These are phyloP conservation scores for Tetrapyrgos nigripes DNA, from an alignment of 1,284 basidiomycete species.

Conservation along the genomic window DNA sequence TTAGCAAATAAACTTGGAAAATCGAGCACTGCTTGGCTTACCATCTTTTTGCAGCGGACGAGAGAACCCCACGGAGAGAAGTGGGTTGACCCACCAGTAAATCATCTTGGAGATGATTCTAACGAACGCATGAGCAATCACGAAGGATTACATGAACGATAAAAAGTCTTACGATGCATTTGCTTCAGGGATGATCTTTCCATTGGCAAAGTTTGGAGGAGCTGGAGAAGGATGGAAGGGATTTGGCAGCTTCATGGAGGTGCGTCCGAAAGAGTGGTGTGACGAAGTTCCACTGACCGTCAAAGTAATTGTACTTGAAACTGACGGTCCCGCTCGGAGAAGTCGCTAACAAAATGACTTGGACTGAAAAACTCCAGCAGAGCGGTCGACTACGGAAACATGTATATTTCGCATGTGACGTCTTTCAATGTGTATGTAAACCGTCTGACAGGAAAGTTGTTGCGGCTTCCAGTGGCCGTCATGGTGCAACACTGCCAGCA, in stretches of 20 bases:
- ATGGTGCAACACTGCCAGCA: no score
- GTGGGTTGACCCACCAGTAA: slow-evolving; percentile 57
- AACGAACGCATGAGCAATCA: neutral
- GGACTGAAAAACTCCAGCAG: no score
- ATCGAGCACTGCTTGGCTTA: slow-evolving; percentile 24
- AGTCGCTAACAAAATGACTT: no score
- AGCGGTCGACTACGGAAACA: no score
- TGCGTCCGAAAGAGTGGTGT: neutral
- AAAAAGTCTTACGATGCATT: slow-evolving; percentile 41
- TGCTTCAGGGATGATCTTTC: slow-evolving; percentile 46
- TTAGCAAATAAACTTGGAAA: neutral
- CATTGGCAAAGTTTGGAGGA: slow-evolving; percentile 48
- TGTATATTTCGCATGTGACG: no score
- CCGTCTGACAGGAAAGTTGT: no score
- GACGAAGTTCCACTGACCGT: no score
- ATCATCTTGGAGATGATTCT: slow-evolving; percentile 52
- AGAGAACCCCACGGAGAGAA: slow-evolving; percentile 61
- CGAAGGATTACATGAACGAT: neutral
- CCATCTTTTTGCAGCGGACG: slow-evolving; percentile 63
- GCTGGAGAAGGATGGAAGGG: slow-evolving; percentile 46
- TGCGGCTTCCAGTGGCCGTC: no score
- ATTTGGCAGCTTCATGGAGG: slow-evolving; percentile 3
- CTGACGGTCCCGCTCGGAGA: no score
- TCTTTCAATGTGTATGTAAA: no score
- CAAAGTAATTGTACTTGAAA: no score